Evolutionary conservation across 306 rosid species (phyloP), one percentile per base, ranked within the genome.

Genomic region (Cicer bijugum): DNA sequence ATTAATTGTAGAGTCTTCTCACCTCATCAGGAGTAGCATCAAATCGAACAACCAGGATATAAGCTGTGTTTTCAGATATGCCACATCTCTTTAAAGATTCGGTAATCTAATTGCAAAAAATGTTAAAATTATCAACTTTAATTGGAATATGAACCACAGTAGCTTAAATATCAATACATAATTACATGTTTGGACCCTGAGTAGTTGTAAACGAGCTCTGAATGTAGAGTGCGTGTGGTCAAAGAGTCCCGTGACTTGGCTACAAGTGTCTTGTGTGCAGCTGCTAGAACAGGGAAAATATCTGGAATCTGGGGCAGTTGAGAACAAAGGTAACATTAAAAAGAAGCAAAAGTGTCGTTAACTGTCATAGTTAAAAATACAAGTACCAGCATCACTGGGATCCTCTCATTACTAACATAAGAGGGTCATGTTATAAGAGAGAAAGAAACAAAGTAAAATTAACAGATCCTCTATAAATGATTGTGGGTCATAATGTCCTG

Each of bases 1-100:
- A 28, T 55, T 35, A 42, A 43, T 23, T 43, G 47, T 81, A 59
- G 8, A 45, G 46, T 72, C 46, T 69, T 67, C 86, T 84, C 39
- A 91, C 96, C 90, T 87, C 96, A 37, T 88, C 92, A 14, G 82
- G 78, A 46, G 90, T 84, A 70, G 94, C 86, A 83, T 83, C 88
- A 80, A 93, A 93, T 64, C 88, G 83, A 75, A 97, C 91, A 4
- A 87, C 96, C 65, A 93, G 92, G 80, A 88, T 69, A 74, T 91
- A 91, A 12, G 91, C 83, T 8, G 98, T 83, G 81, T 69, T 82
- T 28, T 83, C 91, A 23, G 92, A 88, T 60, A 93, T 88, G 71
- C 98, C 97, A 55, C 92, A 91, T 87, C 97, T 84, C 82, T 88
- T 89, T 57, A 93, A 85, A 12, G 97, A 93, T 76, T 93, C 98